Conservation (phyloP, 2,329 filamentous ascomycete genomes). For the Bipolaris cookei region DNA sequence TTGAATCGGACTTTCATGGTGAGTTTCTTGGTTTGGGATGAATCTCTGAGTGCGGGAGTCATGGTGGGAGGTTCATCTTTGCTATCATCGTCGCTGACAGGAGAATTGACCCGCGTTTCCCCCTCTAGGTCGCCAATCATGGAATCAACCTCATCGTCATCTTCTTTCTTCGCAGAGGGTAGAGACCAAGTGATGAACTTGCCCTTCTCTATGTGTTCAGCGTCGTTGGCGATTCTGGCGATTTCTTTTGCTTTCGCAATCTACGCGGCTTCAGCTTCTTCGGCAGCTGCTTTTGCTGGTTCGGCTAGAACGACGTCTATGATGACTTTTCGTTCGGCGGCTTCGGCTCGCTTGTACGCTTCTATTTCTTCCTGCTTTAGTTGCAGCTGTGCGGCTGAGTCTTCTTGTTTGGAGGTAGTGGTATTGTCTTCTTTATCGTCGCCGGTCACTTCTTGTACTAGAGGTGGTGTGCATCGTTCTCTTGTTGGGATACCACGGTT, state of each 20-base stretch:
- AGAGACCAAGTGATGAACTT: not conserved
- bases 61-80: not conserved
- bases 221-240: not conserved
- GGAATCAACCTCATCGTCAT: not conserved
- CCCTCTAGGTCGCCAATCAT: too few relatives aligned
- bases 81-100: too few relatives aligned
- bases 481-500: constrained; percentile 6
- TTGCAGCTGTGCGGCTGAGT: not conserved
- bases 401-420: not conserved
- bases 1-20: not conserved
- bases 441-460: not conserved
- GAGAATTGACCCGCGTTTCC: too few relatives aligned
- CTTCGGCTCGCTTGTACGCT: not conserved
- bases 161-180: not conserved
- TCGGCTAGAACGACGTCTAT: not conserved
- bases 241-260: not conserved
- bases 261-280: not conserved
- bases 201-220: not conserved
- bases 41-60: not conserved
- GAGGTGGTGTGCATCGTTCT: not conserved
- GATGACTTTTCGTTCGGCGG: not conserved
- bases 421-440: not conserved
- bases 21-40: not conserved
- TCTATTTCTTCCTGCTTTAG: not conserved
- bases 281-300: not conserved